Conservation (phyloP, 1,284 basidiomycete species). For the Ceratobasidium sp. region DNA sequence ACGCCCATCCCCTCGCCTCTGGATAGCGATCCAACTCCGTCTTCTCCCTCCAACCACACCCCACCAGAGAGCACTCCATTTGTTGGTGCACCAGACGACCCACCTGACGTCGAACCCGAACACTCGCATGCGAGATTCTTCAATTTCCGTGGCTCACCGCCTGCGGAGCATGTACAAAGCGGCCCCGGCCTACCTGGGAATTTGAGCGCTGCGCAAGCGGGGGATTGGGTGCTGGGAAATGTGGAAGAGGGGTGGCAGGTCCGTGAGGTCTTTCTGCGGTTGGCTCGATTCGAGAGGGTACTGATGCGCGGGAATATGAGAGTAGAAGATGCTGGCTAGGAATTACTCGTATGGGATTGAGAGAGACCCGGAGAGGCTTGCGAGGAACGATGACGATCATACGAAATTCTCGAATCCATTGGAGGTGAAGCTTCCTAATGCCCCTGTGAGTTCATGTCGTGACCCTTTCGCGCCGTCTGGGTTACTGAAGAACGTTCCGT, state of each 20-base stretch:
- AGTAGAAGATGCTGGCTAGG: conserved; percentile 85
- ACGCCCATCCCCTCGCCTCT: conserved; percentile 57
- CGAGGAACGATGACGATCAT: conserved; percentile 74
- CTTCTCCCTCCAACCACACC: conserved; percentile 41
- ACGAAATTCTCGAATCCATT: conserved; percentile 96
- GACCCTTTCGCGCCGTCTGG: neutral
- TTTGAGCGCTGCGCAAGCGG: conserved; percentile 83
- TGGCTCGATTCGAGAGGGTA: neutral
- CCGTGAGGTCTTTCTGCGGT: conserved; percentile 42
- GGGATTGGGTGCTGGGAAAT: conserved; percentile 84
- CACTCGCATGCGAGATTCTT: conserved; percentile 86
- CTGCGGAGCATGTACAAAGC: conserved; percentile 40
- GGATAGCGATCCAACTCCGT: conserved; percentile 48
- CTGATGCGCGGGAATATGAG: conserved; percentile 24
- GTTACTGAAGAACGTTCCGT: neutral
- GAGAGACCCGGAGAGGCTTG: conserved; percentile 71
- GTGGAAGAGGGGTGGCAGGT: conserved; percentile 87
- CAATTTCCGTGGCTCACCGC: conserved; percentile 69
- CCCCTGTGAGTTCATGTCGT: conserved; percentile 65
- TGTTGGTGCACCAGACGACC: conserved; percentile 77
- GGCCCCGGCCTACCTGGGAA: conserved; percentile 61
- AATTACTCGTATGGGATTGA: conserved; percentile 98
- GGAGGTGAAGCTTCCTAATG: conserved; percentile 88
- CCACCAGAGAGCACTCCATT: neutral
- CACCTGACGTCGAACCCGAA: conserved; percentile 57